phyloP scores from a whole-genome alignment of 2,329 filamentous ascomycete species.

The Periglandula ipomoeae region DNA sequence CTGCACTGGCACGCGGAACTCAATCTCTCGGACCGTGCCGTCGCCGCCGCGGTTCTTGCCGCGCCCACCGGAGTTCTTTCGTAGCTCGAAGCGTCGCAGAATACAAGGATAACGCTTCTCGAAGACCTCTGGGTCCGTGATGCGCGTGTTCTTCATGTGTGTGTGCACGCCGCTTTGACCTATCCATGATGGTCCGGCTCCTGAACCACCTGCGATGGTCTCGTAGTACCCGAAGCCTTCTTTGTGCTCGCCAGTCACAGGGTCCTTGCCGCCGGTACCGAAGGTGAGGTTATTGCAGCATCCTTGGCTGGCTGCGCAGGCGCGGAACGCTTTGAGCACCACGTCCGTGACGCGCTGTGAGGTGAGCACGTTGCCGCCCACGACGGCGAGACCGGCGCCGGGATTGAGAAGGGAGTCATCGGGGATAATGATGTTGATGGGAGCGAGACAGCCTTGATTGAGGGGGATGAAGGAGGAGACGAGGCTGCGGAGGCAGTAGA shows the following conservation, averaged over 20 bases:
- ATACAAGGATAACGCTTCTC: constrained; percentile 63
- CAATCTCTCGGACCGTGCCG: constrained; percentile 69
- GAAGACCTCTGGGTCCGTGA: constrained; percentile 72
- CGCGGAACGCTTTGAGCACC: constrained; percentile 69
- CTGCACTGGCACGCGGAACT: constrained; percentile 69
- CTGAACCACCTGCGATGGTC: constrained; percentile 70
- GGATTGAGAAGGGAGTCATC: constrained; percentile 65
- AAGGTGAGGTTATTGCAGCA: constrained; percentile 83
- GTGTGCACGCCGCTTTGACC: constrained; percentile 70
- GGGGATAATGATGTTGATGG: constrained; percentile 67
- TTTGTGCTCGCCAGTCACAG: constrained; percentile 35
- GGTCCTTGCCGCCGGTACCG: constrained; percentile 64
- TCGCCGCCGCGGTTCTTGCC: constrained; percentile 64
- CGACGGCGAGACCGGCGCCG: constrained; percentile 67
- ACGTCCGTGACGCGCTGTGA: constrained; percentile 76
- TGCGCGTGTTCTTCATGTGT: constrained; percentile 81
- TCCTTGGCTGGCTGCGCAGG: constrained; percentile 70
- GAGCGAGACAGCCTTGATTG: constrained; percentile 75
- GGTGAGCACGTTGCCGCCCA: constrained; percentile 76
- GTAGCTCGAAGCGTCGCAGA: constrained; percentile 58
- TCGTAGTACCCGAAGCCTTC: constrained; percentile 78
- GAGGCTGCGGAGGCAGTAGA: constrained; percentile 74
- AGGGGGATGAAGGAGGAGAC: constrained; percentile 76
- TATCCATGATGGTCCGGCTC: constrained; percentile 64
- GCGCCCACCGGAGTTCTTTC: constrained; percentile 43